phyloP scores from a whole-genome alignment of 805 yeast genomes.

The Saturnispora halmiae region DNA sequence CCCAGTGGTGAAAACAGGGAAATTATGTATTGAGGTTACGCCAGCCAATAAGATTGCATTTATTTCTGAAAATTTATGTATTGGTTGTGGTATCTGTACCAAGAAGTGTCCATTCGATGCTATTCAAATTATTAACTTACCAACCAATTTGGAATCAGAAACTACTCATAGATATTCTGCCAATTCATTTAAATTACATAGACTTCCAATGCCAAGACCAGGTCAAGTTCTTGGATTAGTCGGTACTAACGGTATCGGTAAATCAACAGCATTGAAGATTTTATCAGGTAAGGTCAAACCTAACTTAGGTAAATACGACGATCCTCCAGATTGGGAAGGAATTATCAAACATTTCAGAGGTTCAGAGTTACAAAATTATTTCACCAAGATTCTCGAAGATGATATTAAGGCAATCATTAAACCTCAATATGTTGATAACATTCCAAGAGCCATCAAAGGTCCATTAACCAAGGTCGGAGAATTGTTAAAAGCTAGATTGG shows the following conservation, averaged over 20 bases:
- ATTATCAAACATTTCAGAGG: slow-evolving; percentile 90
- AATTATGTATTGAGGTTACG: slow-evolving; percentile 91
- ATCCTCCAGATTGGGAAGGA: slow-evolving; percentile 97
- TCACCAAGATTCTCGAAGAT: slow-evolving; percentile 90
- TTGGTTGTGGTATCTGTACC: slow-evolving; percentile 99
- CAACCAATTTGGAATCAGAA: slow-evolving; percentile 86
- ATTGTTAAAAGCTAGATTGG: slow-evolving; percentile 65
- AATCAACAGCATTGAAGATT: slow-evolving; percentile 92
- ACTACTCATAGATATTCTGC: slow-evolving; percentile 97
- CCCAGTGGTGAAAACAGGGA: slow-evolving; percentile 97
- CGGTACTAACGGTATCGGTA: slow-evolving; percentile 99
- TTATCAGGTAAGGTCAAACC: slow-evolving; percentile 97
- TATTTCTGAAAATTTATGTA: slow-evolving; percentile 87
- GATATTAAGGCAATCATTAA: slow-evolving; percentile 93
- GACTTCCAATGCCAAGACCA: slow-evolving; percentile 97
- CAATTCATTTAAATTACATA: slow-evolving; percentile 91
- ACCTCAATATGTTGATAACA: slow-evolving; percentile 97
- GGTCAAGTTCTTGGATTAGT: slow-evolving; percentile 97
- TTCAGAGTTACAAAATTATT: slow-evolving; percentile 91
- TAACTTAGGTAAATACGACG: slow-evolving; percentile 85
- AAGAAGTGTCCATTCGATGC: slow-evolving; percentile 98
- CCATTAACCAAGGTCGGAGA: slow-evolving; percentile 82
- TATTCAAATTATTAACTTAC: slow-evolving; percentile 88
- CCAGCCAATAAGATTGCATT: slow-evolving; percentile 89
- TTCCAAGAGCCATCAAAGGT: slow-evolving; percentile 93